These are phyloP conservation scores for Benincasa hispida DNA, from an alignment of 306 rosid genomes.

Conservation along the genomic window DNA sequence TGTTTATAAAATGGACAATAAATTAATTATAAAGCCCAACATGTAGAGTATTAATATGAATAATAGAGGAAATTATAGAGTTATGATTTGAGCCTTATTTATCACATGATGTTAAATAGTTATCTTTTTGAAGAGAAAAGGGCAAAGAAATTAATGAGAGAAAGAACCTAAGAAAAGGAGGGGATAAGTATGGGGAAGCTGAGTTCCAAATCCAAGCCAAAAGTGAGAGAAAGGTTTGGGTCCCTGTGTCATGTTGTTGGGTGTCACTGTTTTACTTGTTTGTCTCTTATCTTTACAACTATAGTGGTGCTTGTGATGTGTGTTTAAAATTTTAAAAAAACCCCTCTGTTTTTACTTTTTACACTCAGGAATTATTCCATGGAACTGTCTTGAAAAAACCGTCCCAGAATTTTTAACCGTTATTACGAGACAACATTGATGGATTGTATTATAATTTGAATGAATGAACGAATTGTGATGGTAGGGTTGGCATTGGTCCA, in stretches of 20 bases:
- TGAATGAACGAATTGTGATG: no score
- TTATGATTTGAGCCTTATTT: neutral
- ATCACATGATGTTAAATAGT: neutral
- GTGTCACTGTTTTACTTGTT: constrained; percentile 40
- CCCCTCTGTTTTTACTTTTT: no score
- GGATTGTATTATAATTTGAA: no score
- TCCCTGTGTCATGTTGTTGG: constrained; percentile 58
- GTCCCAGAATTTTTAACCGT: no score
- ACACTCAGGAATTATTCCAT: no score
- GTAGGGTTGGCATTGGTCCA: no score
- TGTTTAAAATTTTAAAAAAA: constrained; percentile 14
- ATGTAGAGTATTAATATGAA: neutral
- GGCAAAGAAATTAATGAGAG: neutral
- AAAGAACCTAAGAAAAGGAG: neutral
- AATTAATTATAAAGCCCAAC: neutral
- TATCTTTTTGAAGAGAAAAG: neutral
- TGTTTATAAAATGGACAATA: no score
- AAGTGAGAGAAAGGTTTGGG: constrained; percentile 27
- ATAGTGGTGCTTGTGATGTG: constrained; percentile 35
- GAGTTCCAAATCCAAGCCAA: constrained; percentile 49
- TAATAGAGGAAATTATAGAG: neutral
- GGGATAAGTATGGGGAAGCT: constrained; percentile 67
- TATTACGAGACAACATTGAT: no score
- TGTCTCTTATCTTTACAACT: constrained; percentile 20
- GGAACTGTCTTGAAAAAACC: no score